phyloP scores from a whole-genome alignment of 495 filamentous ascomycete species.

The Evansstolkia leycettana region DNA sequence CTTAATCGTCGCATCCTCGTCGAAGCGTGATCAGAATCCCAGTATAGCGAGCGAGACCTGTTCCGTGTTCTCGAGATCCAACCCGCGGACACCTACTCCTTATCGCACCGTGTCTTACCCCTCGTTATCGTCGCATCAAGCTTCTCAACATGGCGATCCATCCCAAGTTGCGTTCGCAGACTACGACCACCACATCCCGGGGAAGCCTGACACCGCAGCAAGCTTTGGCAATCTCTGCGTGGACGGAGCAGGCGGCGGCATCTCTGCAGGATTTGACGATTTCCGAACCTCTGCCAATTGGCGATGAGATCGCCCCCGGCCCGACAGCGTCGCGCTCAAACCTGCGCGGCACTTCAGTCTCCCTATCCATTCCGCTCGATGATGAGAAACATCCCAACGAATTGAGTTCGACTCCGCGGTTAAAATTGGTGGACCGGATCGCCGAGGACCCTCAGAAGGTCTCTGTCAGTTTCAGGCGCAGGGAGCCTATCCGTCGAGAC shows the following conservation, averaged over 20 bases:
- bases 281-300: slow-evolving; percentile 15
- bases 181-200: slow-evolving; percentile 3
- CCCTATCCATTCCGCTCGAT: slow-evolving; percentile 40
- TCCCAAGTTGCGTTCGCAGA: slow-evolving; percentile 19
- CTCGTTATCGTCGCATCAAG: neutral
- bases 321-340: slow-evolving; percentile 14
- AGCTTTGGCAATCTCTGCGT: slow-evolving; percentile 35
- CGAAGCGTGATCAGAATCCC: too few species aligned
- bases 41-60: too few species aligned
- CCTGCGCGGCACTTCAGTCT: slow-evolving; percentile 26
- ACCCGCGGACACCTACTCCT: too few species aligned
- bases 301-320: slow-evolving; percentile 5
- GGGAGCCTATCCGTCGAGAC: slow-evolving; percentile 42
- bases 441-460: slow-evolving; percentile 10
- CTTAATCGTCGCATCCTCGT: too few species aligned
- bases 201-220: slow-evolving; percentile 29
- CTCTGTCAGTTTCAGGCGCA: slow-evolving; percentile 27
- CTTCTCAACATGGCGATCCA: slow-evolving; percentile 28
- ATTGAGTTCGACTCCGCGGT: slow-evolving; percentile 7
- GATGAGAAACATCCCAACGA: slow-evolving; percentile 17
- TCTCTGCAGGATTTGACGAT: slow-evolving; percentile 31
- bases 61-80: too few species aligned
- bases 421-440: slow-evolving; percentile 10
- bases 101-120: too few species aligned
- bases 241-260: slow-evolving; percentile 38